phyloP scores from a whole-genome alignment of 2,329 filamentous ascomycete species.

The Phaeoacremonium minimum region DNA sequence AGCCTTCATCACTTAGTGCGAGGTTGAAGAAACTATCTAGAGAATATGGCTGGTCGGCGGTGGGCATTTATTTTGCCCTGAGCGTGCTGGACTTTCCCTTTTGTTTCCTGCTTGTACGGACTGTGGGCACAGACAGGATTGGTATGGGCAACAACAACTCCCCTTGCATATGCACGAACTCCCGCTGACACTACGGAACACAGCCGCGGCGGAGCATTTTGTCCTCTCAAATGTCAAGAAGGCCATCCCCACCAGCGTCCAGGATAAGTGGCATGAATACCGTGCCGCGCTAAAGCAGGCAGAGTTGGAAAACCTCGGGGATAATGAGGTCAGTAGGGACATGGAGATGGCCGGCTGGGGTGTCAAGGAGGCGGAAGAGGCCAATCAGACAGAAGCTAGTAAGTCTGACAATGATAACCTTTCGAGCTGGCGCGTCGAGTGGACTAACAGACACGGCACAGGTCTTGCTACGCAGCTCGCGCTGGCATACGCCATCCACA shows the following conservation, averaged over 20 bases:
- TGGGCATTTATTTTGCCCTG: conserved; percentile 84
- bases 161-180: conserved; percentile 2
- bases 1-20: conserved; percentile 53
- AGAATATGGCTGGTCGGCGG: conserved; percentile 90
- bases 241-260: conserved; percentile 55
- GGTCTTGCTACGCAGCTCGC: conserved; percentile 77
- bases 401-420: conserved; percentile 44
- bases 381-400: conserved; percentile 68
- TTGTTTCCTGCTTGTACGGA: conserved; percentile 83
- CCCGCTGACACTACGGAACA: background rate
- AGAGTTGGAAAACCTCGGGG: conserved; percentile 36
- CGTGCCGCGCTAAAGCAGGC: conserved; percentile 41
- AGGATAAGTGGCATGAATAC: conserved; percentile 47
- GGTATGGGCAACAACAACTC: conserved; percentile 59
- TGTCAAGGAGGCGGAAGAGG: conserved; percentile 58
- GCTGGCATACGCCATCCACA: conserved; percentile 94
- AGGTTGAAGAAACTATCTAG: conserved; percentile 78
- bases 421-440: background rate
- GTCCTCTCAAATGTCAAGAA: conserved; percentile 56
- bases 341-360: conserved; percentile 54
- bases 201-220: conserved; percentile 62
- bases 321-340: conserved; percentile 37
- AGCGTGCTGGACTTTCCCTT: conserved; percentile 90
- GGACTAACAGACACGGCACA: conserved; percentile 19
- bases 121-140: conserved; percentile 81